phyloP scores from a whole-genome alignment of 768 basidiomycete species.

The Lentinula raphanica region DNA sequence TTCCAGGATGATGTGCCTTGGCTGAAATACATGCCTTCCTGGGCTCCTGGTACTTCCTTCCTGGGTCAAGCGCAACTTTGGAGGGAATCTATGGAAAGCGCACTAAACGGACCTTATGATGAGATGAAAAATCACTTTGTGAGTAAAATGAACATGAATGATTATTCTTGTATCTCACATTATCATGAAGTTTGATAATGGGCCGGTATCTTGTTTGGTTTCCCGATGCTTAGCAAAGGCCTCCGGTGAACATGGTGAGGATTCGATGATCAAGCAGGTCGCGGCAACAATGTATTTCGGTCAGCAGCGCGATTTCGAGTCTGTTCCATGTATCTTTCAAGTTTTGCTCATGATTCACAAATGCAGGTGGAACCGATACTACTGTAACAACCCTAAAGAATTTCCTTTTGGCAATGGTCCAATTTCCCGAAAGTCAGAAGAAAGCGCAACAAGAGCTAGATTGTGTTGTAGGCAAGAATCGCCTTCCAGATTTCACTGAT shows the following conservation, averaged over 20 bases:
- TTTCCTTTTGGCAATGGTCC: constrained; percentile 27
- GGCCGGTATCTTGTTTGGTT: neutral
- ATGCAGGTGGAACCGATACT: constrained; percentile 19
- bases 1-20: constrained; percentile 19
- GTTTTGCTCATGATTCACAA: too few relatives aligned
- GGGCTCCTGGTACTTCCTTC: constrained; percentile 30
- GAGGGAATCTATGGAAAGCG: constrained; percentile 25
- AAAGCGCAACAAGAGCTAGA: constrained; percentile 32
- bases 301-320: too few relatives aligned
- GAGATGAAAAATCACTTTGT: constrained; percentile 27
- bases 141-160: neutral
- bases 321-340: too few relatives aligned
- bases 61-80: constrained; percentile 35
- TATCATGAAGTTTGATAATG: neutral
- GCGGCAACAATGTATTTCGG: neutral
- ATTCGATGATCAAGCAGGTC: neutral
- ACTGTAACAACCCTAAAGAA: constrained; percentile 22
- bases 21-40: constrained; percentile 25
- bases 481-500: constrained; percentile 29
- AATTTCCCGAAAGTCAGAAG: constrained; percentile 23
- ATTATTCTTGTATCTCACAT: too few relatives aligned
- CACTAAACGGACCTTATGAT: constrained; percentile 30
- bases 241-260: neutral
- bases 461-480: constrained; percentile 21
- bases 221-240: neutral